A percentile compares a stretch with the other conserved stretches of the same genome.
Evolutionary conservation across 257 asterid species (phyloP).

Genomic region (Penstemon newberryi): DNA sequence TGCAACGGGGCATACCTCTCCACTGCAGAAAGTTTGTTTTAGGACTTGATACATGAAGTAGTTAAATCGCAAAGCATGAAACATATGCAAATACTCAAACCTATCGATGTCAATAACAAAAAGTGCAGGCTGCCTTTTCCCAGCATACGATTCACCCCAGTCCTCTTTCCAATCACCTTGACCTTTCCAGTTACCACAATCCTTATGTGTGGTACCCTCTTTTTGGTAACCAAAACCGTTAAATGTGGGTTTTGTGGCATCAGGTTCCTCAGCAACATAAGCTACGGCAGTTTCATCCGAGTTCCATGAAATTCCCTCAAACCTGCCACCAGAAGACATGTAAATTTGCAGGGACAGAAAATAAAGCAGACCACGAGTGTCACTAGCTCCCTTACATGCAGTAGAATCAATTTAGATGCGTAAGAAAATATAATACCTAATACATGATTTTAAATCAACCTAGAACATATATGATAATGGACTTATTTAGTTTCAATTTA

Average conservation of each 20-base stretch:
- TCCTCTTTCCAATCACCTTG: constrained; percentile 67
- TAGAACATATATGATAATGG: not conserved
- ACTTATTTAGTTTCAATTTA: not conserved
- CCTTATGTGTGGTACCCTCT: constrained; percentile 42
- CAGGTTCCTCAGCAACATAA: constrained; percentile 61
- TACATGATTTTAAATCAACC: not conserved
- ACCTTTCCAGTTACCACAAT: constrained; percentile 57
- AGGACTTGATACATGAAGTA: constrained; percentile 14
- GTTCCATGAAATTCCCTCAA: constrained; percentile 74
- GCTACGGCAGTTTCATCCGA: constrained; percentile 52
- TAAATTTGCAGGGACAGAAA: not conserved
- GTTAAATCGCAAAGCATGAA: not conserved
- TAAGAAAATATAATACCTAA: not conserved
- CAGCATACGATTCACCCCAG: constrained; percentile 69
- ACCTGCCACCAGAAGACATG: constrained; percentile 37
- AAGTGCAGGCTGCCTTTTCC: constrained; percentile 63
- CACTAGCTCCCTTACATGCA: not conserved
- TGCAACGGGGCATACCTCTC: constrained; percentile 51
- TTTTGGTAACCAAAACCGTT: constrained; percentile 39
- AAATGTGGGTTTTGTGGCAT: constrained; percentile 47
- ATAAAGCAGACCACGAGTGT: not conserved
- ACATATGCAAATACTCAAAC: constrained; percentile 27
- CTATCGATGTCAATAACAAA: constrained; percentile 49
- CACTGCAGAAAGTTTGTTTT: constrained; percentile 48
- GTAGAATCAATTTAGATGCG: not conserved